Conservation (phyloP, 169 alveolate genomes). For the Cyclospora cayetanensis region DNA sequence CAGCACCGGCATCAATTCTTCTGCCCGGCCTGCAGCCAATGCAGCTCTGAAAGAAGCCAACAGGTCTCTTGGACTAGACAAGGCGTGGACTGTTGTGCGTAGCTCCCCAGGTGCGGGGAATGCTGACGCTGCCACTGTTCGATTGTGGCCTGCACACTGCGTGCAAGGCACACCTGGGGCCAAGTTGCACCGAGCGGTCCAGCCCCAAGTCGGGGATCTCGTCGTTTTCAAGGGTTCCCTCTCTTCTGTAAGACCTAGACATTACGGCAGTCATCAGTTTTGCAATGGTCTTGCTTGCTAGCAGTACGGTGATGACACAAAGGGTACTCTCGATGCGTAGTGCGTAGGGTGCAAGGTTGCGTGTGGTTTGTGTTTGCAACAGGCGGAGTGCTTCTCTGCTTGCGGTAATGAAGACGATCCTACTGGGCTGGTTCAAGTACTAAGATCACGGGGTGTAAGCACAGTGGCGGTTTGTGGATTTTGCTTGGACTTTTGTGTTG, state of each 20-base stretch:
- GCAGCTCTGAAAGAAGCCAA: slow-evolving; percentile 1
- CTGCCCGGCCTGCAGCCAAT: neutral
- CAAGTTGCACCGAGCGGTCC: slow-evolving; percentile 23
- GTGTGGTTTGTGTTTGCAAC: neutral
- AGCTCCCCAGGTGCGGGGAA: neutral
- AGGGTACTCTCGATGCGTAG: neutral
- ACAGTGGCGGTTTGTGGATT: slow-evolving; percentile 51
- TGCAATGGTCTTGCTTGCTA: too few species aligned
- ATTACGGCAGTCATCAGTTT: neutral
- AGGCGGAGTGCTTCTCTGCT: slow-evolving; percentile 60
- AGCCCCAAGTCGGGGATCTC: slow-evolving; percentile 8
- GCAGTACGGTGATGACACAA: neutral
- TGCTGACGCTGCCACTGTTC: neutral
- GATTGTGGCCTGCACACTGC: slow-evolving; percentile 68
- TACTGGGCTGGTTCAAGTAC: slow-evolving; percentile 25
- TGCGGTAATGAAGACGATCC: slow-evolving; percentile 18
- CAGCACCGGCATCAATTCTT: neutral
- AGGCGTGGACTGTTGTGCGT: slow-evolving; percentile 18
- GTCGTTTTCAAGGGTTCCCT: slow-evolving; percentile 15
- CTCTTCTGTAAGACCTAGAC: slow-evolving; percentile 4
- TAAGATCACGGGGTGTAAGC: neutral
- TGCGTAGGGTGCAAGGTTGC: neutral
- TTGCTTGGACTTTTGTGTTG: slow-evolving; percentile 58
- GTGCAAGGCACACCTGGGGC: slow-evolving; percentile 65
- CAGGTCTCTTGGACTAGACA: neutral